Evolutionary conservation across 1,139 yeast species (phyloP).

Genomic region (Suhomyces bribrorum): DNA sequence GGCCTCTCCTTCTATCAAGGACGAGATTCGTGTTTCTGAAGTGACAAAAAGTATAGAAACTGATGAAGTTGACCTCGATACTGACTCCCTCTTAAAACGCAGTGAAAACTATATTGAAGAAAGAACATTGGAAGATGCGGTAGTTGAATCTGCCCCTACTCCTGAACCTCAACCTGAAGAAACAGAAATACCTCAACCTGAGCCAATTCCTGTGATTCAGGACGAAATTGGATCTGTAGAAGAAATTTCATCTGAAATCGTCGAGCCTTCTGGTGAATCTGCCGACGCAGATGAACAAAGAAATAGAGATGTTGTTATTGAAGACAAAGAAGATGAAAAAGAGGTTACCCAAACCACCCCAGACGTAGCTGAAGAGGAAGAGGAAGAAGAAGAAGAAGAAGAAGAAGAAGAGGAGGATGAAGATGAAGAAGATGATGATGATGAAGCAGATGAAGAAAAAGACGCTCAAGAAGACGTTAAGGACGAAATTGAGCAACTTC

Average conservation of each 20-base stretch:
- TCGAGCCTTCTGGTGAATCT: neutral
- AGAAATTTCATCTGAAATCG: conserved; percentile 2
- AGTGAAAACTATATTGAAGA: conserved; percentile 18
- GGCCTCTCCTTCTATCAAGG: conserved; percentile 7
- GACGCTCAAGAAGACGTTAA: conserved; percentile 8
- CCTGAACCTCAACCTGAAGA: neutral
- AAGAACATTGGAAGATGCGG: conserved; percentile 10
- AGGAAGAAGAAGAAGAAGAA: conserved; percentile 5
- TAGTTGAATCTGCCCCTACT: conserved; percentile 2
- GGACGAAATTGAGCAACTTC: conserved; percentile 1
- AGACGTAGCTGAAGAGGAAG: neutral
- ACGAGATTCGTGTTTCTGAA: conserved; percentile 17
- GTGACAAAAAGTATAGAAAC: conserved; percentile 22
- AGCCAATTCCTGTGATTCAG: neutral
- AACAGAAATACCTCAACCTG: neutral
- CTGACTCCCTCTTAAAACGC: conserved; percentile 21
- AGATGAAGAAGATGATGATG: conserved; percentile 4
- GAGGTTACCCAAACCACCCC: no score
- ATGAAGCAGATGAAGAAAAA: conserved; percentile 4
- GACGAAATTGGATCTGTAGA: conserved; percentile 2
- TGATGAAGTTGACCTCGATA: conserved; percentile 18
- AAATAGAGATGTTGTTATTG: neutral
- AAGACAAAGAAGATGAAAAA: conserved; percentile 4
- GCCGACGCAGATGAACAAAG: neutral
- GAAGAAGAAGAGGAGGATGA: conserved; percentile 3